Evolutionary conservation across 192 early-diverging fungal species (phyloP).

Genomic region (Backusella tuberculispora): DNA sequence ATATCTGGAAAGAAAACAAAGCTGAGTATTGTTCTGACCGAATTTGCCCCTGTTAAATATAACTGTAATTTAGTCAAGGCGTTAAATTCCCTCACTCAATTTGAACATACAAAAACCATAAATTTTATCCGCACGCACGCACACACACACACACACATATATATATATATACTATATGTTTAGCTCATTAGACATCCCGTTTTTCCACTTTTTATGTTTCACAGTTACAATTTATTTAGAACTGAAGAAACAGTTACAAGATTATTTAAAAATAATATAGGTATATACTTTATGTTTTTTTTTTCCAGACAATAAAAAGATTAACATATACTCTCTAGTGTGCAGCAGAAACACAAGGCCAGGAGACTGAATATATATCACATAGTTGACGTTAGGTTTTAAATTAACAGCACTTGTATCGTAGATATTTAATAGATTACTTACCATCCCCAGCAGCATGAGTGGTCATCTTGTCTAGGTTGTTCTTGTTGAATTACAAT

Average conservation of each 20-base stretch:
- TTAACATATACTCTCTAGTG: constrained; percentile 20
- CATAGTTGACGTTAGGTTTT: not conserved
- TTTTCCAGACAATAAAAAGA: not conserved
- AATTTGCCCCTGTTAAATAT: too few relatives aligned
- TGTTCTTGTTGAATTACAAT: constrained; percentile 24
- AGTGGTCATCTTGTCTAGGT: constrained; percentile 10
- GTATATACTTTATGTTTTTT: not conserved
- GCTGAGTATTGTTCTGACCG: too few relatives aligned
- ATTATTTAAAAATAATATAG: not conserved
- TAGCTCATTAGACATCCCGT: not conserved
- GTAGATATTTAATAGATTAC: not conserved
- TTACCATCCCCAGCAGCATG: constrained; percentile 37
- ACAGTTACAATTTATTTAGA: not conserved
- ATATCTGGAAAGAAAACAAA: too few relatives aligned
- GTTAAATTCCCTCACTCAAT: too few relatives aligned
- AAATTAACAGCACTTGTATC: not conserved
- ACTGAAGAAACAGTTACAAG: not conserved
- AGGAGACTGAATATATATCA: constrained; percentile 1
- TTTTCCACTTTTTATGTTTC: constrained; percentile 12
- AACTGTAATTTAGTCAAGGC: too few relatives aligned
- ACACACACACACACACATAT: not conserved
- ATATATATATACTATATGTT: not conserved
- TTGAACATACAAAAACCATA: too few relatives aligned
- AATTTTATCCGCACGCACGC: too few relatives aligned
- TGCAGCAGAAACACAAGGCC: constrained; percentile 24